These are phyloP conservation scores for Pythium insidiosum DNA, from an alignment of 352 stramenopile species.

Conservation along the genomic window DNA sequence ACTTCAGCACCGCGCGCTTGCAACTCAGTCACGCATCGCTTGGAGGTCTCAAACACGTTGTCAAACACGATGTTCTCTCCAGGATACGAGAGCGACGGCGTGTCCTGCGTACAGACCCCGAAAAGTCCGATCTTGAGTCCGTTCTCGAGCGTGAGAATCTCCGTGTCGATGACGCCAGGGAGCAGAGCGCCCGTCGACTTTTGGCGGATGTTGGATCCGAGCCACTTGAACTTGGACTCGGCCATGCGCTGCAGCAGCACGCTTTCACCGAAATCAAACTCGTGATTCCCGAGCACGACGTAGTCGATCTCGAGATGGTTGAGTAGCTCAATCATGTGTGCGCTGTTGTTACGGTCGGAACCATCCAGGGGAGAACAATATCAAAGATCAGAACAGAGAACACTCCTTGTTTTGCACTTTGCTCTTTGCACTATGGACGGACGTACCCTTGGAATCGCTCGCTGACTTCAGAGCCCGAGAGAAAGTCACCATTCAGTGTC, in stretches of 20 bases:
- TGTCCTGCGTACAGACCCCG: slow-evolving; percentile 63
- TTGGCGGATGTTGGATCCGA: slow-evolving; percentile 62
- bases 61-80: slow-evolving; percentile 42
- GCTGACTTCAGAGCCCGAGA: slow-evolving; percentile 56
- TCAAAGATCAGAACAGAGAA: not conserved
- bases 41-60: slow-evolving; percentile 33
- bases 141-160: slow-evolving; percentile 37
- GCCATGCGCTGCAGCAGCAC: slow-evolving; percentile 44
- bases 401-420: not conserved
- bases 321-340: slow-evolving; percentile 73
- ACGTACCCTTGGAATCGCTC: slow-evolving; percentile 58
- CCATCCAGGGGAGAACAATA: slow-evolving; percentile 4
- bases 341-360: slow-evolving; percentile 22
- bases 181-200: slow-evolving; percentile 25
- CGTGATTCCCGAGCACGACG: slow-evolving; percentile 73
- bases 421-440: not conserved
- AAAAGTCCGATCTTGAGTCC: slow-evolving; percentile 60
- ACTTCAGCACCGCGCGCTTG: slow-evolving; percentile 62
- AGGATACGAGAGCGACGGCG: slow-evolving; percentile 27
- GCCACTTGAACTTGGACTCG: slow-evolving; percentile 61
- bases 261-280: slow-evolving; percentile 65
- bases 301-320: slow-evolving; percentile 69
- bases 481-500: slow-evolving; percentile 73
- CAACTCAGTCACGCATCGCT: slow-evolving; percentile 52
- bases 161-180: slow-evolving; percentile 33